phyloP scores from a whole-genome alignment of 148 eudicot species.

The Pouteria glomerata region DNA sequence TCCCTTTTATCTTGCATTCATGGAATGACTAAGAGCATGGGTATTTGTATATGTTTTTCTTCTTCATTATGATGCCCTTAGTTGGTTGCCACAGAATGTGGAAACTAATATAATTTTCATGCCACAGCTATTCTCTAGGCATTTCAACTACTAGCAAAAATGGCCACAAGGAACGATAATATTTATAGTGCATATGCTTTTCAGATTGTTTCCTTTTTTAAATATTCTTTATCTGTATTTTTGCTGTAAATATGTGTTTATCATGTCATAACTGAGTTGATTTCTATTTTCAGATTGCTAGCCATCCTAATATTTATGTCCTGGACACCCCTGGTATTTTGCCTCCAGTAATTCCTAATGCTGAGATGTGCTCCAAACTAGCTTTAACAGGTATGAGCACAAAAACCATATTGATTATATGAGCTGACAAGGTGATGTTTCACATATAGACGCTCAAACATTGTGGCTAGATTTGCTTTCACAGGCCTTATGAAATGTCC shows the following conservation, averaged over 20 bases:
- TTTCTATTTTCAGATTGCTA: conserved; percentile 57
- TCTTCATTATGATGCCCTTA: background rate
- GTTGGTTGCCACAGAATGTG: background rate
- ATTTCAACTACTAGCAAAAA: background rate
- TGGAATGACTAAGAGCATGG: background rate
- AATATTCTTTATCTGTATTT: background rate
- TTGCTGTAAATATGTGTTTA: background rate
- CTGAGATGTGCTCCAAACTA: conserved; percentile 54
- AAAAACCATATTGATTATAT: background rate
- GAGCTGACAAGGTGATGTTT: background rate
- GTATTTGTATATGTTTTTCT: background rate
- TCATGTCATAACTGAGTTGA: background rate
- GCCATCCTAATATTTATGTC: conserved; percentile 86
- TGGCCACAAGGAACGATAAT: background rate
- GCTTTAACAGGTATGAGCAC: conserved; percentile 42
- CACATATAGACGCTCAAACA: background rate
- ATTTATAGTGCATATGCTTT: background rate
- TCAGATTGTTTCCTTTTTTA: background rate
- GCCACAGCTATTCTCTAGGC: background rate
- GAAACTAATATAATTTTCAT: background rate
- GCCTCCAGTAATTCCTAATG: conserved; percentile 49
- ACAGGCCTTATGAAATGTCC: background rate
- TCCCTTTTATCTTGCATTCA: background rate
- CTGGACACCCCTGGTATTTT: conserved; percentile 87
- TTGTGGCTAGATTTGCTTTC: background rate